Base-by-base conservation (phyloP, 768 basidiomycete genomes). In the Cystofilobasidium macerans region DNA sequence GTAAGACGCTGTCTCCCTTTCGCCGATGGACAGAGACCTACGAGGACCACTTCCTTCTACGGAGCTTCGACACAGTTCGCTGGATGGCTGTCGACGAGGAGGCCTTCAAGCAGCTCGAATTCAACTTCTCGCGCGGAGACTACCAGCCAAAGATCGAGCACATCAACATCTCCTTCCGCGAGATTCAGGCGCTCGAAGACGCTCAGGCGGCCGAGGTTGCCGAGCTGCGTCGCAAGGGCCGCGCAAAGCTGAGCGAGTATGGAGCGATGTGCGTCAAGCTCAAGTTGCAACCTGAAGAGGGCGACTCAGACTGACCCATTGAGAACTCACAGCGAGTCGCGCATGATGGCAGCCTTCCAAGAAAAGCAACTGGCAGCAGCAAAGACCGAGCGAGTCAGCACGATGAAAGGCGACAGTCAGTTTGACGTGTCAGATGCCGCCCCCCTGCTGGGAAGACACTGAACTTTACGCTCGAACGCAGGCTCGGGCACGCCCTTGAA, bases 41-140 rank as follows among this genome's bases (percentile, higher is more conserved):
- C 54, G 54, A 56, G 32, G 22, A 22, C 54, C 54, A 56, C 54
- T 56, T 56, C 32, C 54, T 56, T 28, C 26, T 56, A 11, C 54
- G 54, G 12, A 24, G n/a, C 14, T 56, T 56, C 54, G 54, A 56
- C 54, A 56, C 54, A 11, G 32, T 56, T 22, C 54, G 54, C 54
- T 56, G 54, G 54, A 22, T 56, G 28, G 18, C 54, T 9, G 54
- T 56, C 54, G 54, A 56, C 32, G 54, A 56, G 32, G 18, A 14
- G 54, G 32, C 54, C 18, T 56, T 56, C 54, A 28, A 30, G 28
- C 14, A 28, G n/a, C 12, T 56, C 28, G 54, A 56, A 22, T 8
- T 28, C n/a, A 8, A 28, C 16, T 56, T 24, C 28, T 7, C 8
- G 16, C 54, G 32, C 12, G 54, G 32, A 6, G 8, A 14, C 18